Evolutionary conservation across 2,329 filamentous ascomycete species (phyloP), one percentile per base, ranked within the genome.

Genomic region (Fonsecaea nubica): DNA sequence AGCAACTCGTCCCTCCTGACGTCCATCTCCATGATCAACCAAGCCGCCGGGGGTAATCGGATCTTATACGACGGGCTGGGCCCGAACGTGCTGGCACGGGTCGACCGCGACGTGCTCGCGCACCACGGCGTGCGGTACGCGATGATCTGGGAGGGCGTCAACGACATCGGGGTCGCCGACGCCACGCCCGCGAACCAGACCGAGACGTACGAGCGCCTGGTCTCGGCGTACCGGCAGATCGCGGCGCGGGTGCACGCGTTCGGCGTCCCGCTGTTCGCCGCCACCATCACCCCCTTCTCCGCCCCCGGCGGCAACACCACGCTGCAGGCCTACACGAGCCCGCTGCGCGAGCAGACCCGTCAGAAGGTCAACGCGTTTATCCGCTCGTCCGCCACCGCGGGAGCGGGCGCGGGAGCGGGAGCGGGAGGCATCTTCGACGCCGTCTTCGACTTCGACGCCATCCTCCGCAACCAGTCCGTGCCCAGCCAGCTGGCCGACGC

Each of bases 1-100:
- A 74, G 80, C 55, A 74, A 75, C 9, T 69, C 75, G 12, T 18
- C 64, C 1, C n/a, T 56, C 15, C 54, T 63, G 1, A 82, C 84
- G 55, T 77, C 83, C 67, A 82, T 90, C 58, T 82, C 83, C 12
- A 77, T 90, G 12, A 80, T 83, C 69, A 90, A 91, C 77, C 85
- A 90, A 76, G 89, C 88, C 1, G 88, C 88, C 0, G 89, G 89
- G 53, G 89, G 89, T n/a, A 91, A 91, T 75, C 79, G 87, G 0
- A 82, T 91, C 1, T 81, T 91, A 0, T 77, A 78, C 9, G 87
- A 89, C 59, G 86, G 88, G 0, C 80, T 89, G 0, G 88, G 89
- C 0, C 89, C 89, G 2, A 86, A 85, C 42, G 83, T 86, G 0
- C 77, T 89, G 36, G 80, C 82, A 48, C 85, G 88, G 4, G 83